Base-by-base conservation (phyloP, 1,284 basidiomycete genomes). In the Fistulinella cinereoalba region DNA sequence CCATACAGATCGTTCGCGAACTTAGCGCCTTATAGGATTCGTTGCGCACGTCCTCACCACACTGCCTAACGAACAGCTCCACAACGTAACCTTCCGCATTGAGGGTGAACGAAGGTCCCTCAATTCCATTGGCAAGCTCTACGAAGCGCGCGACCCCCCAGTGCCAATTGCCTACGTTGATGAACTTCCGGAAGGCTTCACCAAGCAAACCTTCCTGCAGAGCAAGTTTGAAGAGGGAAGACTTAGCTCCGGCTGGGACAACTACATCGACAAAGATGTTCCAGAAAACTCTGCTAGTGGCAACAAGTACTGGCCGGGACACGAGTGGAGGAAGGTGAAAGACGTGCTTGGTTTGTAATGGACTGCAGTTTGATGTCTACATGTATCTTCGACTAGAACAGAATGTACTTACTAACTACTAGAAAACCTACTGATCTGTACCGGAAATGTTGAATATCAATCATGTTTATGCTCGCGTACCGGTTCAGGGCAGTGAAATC, bases 81-180 rank as follows among this genome's bases (percentile, higher is more conserved):
- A 66, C 9, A 48, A 64, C 46, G 52, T 49, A 6, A 60, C 54
- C 3, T 63, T 74, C 55, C 64, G 65, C 27, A 60, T 74, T 21
- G 59, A 75, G 50, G 71, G 72, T 8, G 64, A 71, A 40, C 68
- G 65, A 12, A 56, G 32, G 8, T 46, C 65, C 4, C 63, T 67
- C 10, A 38, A 50, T 16, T 41, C 51, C 1, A 43, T 57, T 19
- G 62, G 58, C 2, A 46, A 53, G 15, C 48, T 65, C 21, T 68
- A 67, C 37, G 60, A 53, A 23, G 54, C 56, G 13, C 41, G 43
- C 36, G 15, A 32, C 11, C 52, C 58, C 19, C 44, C 54, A 1
- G 54, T 65, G 12, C 50, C 60, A 2, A 44, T 60, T 27, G 48
- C 12, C 8, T 55, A 57, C 25, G 54, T 65, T 29, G 44, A 46